phyloP scores from a whole-genome alignment of 106 monocot species.

The Cymbidium sinense region DNA sequence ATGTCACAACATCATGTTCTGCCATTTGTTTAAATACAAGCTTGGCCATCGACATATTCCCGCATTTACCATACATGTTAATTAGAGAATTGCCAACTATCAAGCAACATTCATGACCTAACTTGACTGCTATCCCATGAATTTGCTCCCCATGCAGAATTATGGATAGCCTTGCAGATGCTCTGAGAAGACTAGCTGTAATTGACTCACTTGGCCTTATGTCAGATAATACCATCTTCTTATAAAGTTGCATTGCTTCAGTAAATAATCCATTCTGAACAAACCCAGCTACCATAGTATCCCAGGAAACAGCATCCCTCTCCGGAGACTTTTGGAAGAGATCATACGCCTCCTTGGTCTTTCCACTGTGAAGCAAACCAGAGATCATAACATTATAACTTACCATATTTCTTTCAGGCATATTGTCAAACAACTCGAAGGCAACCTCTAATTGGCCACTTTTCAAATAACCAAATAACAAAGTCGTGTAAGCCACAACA shows the following conservation, averaged over 20 bases:
- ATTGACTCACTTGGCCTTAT: constrained; percentile 21
- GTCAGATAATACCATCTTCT: constrained; percentile 25
- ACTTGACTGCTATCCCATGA: constrained; percentile 32
- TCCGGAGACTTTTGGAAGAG: constrained; percentile 17
- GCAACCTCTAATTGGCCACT: constrained; percentile 21
- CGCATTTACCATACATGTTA: constrained; percentile 54
- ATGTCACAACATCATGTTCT: constrained; percentile 36
- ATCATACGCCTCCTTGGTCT: constrained; percentile 22
- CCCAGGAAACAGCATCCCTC: constrained; percentile 26
- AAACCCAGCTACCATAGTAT: constrained; percentile 22
- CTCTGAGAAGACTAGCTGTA: constrained; percentile 36
- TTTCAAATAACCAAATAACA: constrained; percentile 33
- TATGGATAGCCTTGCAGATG: constrained; percentile 32
- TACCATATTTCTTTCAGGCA: constrained; percentile 26
- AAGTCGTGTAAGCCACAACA: constrained; percentile 30
- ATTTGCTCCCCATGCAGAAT: constrained; percentile 31
- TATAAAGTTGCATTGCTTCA: constrained; percentile 35
- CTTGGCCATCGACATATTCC: constrained; percentile 27
- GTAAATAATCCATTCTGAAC: constrained; percentile 17
- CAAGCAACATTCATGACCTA: constrained; percentile 22
- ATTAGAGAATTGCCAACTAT: constrained; percentile 49
- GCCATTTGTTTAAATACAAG: constrained; percentile 31
- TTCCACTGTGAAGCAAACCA: constrained; percentile 34
- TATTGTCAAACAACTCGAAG: constrained; percentile 20
- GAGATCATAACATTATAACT: constrained; percentile 43